Evolutionary conservation across 352 stramenopile genomes (phyloP).

Genomic region (Globisporangium spinosum): DNA sequence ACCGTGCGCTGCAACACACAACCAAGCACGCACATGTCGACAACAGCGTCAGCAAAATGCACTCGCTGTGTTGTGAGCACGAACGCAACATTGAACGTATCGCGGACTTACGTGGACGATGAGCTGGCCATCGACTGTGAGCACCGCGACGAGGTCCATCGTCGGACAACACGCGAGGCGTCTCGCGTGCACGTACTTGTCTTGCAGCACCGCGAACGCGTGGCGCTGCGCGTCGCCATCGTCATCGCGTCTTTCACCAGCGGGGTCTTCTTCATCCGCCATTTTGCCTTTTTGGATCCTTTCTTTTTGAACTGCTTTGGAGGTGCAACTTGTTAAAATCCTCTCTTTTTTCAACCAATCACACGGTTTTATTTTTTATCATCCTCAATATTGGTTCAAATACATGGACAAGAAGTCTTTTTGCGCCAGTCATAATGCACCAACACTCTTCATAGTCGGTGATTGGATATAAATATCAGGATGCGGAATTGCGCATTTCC

Average conservation of each 20-base stretch:
- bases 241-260: neutral
- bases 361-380: neutral
- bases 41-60: neutral
- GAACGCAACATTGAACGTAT: neutral
- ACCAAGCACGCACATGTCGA: neutral
- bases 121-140: slow-evolving; percentile 65
- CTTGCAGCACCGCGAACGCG: slow-evolving; percentile 65
- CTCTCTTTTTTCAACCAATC: neutral
- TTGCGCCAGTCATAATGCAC: neutral
- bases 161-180: slow-evolving; percentile 57
- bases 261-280: slow-evolving; percentile 2
- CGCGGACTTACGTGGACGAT: slow-evolving; percentile 58
- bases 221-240: neutral
- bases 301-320: neutral
- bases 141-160: slow-evolving; percentile 75
- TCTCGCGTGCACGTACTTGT: slow-evolving; percentile 57
- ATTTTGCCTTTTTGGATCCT: slow-evolving; percentile 3
- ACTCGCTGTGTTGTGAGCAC: too few species aligned
- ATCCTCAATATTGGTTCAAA: neutral
- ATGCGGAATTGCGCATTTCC: neutral
- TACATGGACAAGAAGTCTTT: neutral
- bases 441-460: neutral
- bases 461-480: neutral
- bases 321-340: too few species aligned
- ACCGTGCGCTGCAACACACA: slow-evolving; percentile 49